Evolutionary conservation across 129 eudicot genomes (phyloP), one percentile per base, ranked within the genome.

Genomic region (Artemisia annua): DNA sequence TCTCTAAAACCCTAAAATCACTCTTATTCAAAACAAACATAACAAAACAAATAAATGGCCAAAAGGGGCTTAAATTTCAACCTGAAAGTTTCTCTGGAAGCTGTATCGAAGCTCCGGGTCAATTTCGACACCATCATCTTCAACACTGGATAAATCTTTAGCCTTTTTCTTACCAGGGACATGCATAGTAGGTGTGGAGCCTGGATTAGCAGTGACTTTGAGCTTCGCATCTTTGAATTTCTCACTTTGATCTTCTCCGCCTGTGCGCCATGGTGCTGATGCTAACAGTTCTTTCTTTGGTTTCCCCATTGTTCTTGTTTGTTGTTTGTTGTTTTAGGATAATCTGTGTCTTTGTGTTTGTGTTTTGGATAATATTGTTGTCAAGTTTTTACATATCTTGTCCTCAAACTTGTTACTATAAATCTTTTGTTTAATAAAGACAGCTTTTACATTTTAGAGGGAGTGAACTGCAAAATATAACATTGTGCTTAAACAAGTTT

Each of bases 81-180:
- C 99, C 97, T 90, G 87, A 73, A 57, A 90, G 66, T 90, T 95
- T 60, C 99, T 93, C 82, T 91, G 97, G 88, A 95, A 95, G 85
- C 89, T 83, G 89, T 90, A 95, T 19, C 97, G 99, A n/a, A 95
- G 86, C 63, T 95, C 91, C 11, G 99, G 91, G 64, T 95, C 99
- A 46, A 89, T 89, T 70, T 84, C 87, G 63, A 80, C 72, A 7
- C 91, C 86, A 50, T 90, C 88, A 11, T 85, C 97, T 20, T 75
- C 80, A 1, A 76, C 84, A 28, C 48, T 76, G 54, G 55, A 51
- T 48, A 26, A 66, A 52, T 76, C 59, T 39, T 75, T 58, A 66
- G 79, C 70, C 43, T 67, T 81, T 66, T 82, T 85, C 75, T 87
- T 84, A n/a, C 85, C 85, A 15, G 96, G 99, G 48, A 90, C 85